These are phyloP conservation scores for Incumbomyces delicatus DNA, from an alignment of 2,329 filamentous ascomycete genomes.

Conservation along the genomic window DNA sequence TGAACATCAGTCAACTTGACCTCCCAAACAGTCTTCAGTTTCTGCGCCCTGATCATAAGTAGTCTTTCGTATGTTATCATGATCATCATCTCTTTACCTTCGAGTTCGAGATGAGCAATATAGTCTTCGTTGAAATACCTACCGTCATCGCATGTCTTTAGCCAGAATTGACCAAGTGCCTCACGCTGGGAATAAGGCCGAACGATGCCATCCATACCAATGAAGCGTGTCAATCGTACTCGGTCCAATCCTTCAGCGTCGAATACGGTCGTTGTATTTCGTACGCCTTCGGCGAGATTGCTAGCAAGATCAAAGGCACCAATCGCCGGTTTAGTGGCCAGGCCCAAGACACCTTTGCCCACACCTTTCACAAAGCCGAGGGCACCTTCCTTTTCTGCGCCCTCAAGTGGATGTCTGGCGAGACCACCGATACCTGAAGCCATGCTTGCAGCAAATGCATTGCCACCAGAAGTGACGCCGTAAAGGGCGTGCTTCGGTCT, in stretches of 20 bases:
- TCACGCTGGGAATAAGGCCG: constrained; percentile 90
- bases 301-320: constrained; percentile 94
- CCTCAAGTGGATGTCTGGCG: constrained; percentile 86
- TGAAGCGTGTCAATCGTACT: constrained; percentile 84
- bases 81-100: constrained; percentile 75
- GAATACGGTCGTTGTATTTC: constrained; percentile 97
- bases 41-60: constrained; percentile 78
- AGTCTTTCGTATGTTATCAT: constrained; percentile 84
- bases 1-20: constrained; percentile 91
- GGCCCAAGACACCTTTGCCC: constrained; percentile 82
- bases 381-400: constrained; percentile 89
- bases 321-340: constrained; percentile 95
- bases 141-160: constrained; percentile 95
- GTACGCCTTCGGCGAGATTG: constrained; percentile 92
- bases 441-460: constrained; percentile 84
- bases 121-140: constrained; percentile 97
- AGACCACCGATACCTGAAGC: constrained; percentile 90
- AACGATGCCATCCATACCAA: constrained; percentile 85
- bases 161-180: constrained; percentile 94
- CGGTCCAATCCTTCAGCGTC: constrained; percentile 90
- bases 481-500: constrained; percentile 95
- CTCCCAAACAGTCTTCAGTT: constrained; percentile 87
- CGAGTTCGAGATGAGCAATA: constrained; percentile 89
- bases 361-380: constrained; percentile 95
- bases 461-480: constrained; percentile 88